These are phyloP conservation scores for Gastrolobium villosum DNA, from an alignment of 306 rosid genomes.

Conservation along the genomic window DNA sequence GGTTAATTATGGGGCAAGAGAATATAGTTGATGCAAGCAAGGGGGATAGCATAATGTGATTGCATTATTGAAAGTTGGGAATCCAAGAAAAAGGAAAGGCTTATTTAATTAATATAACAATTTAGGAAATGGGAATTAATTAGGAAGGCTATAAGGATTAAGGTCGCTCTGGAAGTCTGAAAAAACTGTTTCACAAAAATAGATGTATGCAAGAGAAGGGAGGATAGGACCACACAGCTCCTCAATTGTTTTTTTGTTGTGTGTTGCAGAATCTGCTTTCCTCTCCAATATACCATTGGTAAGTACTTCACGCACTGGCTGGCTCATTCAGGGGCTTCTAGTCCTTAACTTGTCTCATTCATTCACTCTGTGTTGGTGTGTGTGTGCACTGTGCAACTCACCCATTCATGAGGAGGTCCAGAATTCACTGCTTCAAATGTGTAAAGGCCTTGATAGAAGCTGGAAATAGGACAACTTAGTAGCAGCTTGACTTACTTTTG, in stretches of 20 bases:
- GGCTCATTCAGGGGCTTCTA: too few relatives aligned
- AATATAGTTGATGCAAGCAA: neutral
- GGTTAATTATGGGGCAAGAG: too few relatives aligned
- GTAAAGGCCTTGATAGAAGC: neutral
- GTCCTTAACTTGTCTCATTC: conserved; percentile 3
- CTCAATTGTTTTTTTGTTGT: neutral
- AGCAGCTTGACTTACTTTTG: neutral
- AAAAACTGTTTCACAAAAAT: neutral
- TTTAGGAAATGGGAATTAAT: neutral
- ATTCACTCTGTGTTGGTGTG: neutral
- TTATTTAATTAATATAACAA: neutral
- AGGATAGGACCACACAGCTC: neutral
- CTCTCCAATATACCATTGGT: conserved; percentile 9
- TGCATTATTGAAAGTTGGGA: neutral
- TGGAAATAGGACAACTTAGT: too few relatives aligned
- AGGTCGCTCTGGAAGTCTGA: neutral
- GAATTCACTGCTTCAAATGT: conserved; percentile 1
- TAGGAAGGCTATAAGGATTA: neutral
- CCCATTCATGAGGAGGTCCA: neutral
- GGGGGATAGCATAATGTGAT: neutral
- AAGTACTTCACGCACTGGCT: neutral
- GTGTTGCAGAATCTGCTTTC: neutral
- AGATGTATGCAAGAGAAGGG: neutral
- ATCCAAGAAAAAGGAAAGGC: neutral
- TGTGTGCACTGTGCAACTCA: conserved; percentile 11